These are phyloP conservation scores for Lablab purpureus DNA, from an alignment of 306 rosid genomes.

Conservation along the genomic window DNA sequence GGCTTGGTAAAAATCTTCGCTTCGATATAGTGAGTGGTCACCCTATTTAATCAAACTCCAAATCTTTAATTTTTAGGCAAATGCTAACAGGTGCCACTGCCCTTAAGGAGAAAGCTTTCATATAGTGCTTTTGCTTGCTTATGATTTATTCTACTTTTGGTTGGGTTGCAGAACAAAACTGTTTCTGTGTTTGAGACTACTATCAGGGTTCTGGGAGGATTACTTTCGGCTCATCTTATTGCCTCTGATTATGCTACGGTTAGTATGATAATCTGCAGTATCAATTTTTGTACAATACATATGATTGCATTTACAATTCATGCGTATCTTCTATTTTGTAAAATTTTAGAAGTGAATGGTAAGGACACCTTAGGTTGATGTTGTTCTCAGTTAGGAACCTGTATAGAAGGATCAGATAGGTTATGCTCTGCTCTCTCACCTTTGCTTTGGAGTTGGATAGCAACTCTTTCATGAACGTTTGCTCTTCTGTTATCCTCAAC, in stretches of 20 bases:
- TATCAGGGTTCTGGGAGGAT: slow-evolving; percentile 92
- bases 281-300: not conserved
- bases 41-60: too few relatives aligned
- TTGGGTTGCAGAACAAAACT: slow-evolving; percentile 84
- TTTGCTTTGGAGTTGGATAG: not conserved
- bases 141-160: not conserved
- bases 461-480: not conserved
- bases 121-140: not conserved
- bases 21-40: slow-evolving; percentile 87
- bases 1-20: slow-evolving; percentile 97
- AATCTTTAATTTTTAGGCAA: too few relatives aligned
- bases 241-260: slow-evolving; percentile 94
- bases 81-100: too few relatives aligned
- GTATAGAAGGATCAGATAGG: not conserved
- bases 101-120: too few relatives aligned
- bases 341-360: not conserved
- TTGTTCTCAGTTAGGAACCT: slow-evolving; percentile 3
- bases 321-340: slow-evolving; percentile 1
- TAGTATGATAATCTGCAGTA: not conserved
- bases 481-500: not conserved
- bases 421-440: not conserved
- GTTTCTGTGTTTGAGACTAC: slow-evolving; percentile 93
- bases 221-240: slow-evolving; percentile 90
- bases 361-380: not conserved
- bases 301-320: not conserved